Evolutionary conservation across 345 rosid genomes (phyloP).

Genomic region (Euphorbia tirucalli): DNA sequence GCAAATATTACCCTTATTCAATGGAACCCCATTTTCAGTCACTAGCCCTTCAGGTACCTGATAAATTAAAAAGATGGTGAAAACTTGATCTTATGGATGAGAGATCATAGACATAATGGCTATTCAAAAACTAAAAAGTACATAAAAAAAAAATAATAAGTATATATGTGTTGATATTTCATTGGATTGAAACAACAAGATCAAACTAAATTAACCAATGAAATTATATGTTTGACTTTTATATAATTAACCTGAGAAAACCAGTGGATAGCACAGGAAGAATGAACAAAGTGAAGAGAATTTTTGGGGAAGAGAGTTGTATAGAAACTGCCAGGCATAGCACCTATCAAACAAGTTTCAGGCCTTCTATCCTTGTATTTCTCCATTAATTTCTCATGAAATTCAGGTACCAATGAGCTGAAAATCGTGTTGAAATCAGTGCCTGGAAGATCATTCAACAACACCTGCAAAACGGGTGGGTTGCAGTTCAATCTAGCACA

Average conservation of each 20-base stretch:
- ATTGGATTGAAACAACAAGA: too few species aligned
- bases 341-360: conserved; percentile 21
- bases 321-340: conserved; percentile 23
- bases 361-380: background rate
- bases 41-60: background rate
- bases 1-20: conserved; percentile 34
- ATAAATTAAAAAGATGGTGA: too few species aligned
- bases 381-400: conserved; percentile 10
- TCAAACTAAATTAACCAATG: too few species aligned
- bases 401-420: conserved; percentile 21
- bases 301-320: conserved; percentile 20
- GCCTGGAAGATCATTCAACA: conserved; percentile 44
- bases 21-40: conserved; percentile 17
- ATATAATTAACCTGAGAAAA: conserved; percentile 17
- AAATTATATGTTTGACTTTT: too few species aligned
- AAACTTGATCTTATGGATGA: too few species aligned
- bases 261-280: conserved; percentile 27
- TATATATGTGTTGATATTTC: too few species aligned
- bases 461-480: conserved; percentile 32
- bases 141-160: too few species aligned
- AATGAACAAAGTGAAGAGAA: conserved; percentile 25
- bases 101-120: too few species aligned
- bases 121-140: too few species aligned
- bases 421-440: conserved; percentile 47
- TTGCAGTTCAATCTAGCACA: conserved; percentile 6